phyloP scores from a whole-genome alignment of 805 yeast species.

The Saccharomycopsis sp. region DNA sequence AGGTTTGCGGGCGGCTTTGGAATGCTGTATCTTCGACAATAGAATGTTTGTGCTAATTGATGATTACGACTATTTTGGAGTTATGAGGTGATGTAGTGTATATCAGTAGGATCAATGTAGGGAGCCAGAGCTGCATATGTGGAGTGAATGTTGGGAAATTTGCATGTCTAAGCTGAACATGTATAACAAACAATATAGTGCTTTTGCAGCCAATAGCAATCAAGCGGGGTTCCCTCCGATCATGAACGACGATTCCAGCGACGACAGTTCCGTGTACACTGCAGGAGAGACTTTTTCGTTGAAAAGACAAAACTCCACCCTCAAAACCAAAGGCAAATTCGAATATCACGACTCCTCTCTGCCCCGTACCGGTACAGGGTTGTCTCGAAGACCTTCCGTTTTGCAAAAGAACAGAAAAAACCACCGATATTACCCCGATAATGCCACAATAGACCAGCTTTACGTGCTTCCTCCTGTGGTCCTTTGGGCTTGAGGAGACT shows the following conservation, averaged over 20 bases:
- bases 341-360: not conserved
- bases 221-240: too few relatives aligned
- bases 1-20: too few relatives aligned
- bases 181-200: too few relatives aligned
- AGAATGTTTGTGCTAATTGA: too few relatives aligned
- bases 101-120: too few relatives aligned
- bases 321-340: not conserved
- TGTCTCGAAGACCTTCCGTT: constrained; percentile 1
- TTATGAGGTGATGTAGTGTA: too few relatives aligned
- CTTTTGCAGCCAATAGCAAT: too few relatives aligned
- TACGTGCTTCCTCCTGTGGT: constrained; percentile 8
- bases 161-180: too few relatives aligned
- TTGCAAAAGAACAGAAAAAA: not conserved
- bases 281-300: constrained; percentile 6
- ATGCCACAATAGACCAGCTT: not conserved
- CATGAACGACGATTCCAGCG: not conserved
- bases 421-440: not conserved
- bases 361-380: not conserved
- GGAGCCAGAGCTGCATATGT: too few relatives aligned
- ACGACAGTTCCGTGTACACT: constrained; percentile 6
- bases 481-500: constrained; percentile 17
- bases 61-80: too few relatives aligned
- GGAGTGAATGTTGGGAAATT: too few relatives aligned
- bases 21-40: too few relatives aligned
- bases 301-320: not conserved